These are phyloP conservation scores for Medicago lupulina DNA, from an alignment of 306 rosid genomes.

Conservation along the genomic window DNA sequence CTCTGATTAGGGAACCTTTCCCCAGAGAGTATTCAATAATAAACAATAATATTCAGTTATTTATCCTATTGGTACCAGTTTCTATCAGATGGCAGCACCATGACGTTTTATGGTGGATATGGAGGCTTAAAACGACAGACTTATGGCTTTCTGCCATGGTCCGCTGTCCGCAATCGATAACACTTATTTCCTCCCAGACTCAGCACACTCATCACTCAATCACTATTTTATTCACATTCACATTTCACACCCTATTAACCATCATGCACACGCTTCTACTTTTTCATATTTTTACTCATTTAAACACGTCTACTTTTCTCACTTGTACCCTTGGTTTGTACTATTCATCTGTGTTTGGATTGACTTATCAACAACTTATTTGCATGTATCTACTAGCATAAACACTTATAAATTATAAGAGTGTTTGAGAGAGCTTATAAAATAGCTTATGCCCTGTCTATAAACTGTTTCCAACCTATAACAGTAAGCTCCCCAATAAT, in stretches of 20 bases:
- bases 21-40: no score
- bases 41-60: no score
- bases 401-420: not conserved
- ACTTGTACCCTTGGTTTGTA: not conserved
- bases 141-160: not conserved
- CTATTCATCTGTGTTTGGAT: not conserved
- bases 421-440: not conserved
- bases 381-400: not conserved
- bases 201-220: not conserved
- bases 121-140: not conserved
- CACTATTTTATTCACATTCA: not conserved
- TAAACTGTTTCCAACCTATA: not conserved
- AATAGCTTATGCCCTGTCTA: not conserved
- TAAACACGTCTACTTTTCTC: not conserved
- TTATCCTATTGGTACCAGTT: no score
- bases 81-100: not conserved
- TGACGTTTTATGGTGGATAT: not conserved
- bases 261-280: not conserved
- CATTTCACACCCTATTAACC: not conserved
- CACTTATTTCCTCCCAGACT: not conserved
- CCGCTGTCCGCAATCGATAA: not conserved
- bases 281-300: not conserved
- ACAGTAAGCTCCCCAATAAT: not conserved
- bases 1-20: no score
- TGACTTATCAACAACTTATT: not conserved